Evolutionary conservation across 2,329 filamentous ascomycete genomes (phyloP), one percentile per base, ranked within the genome.

Genomic region (Corynespora cassiicola): DNA sequence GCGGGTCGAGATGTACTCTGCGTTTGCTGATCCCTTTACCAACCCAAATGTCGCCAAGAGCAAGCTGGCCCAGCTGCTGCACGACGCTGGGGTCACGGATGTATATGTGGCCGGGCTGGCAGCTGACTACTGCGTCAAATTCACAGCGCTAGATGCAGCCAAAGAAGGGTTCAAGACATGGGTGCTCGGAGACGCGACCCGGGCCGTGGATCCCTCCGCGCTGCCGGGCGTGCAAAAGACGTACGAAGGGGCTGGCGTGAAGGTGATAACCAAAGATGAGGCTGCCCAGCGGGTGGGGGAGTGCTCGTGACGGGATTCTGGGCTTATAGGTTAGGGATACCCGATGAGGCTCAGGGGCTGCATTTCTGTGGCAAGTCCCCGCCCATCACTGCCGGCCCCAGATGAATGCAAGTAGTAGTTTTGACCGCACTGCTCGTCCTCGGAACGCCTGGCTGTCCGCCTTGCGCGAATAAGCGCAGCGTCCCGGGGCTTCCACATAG

Each of bases 1-100:
- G 28, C 74, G 79, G 28, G 80, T 96, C 2, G 94, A 99, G 70
- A 96, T 96, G 87, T 97, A 96, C 71, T 92, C 87, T 46, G 90
- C 86, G 1, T 97, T 99, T 2, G 85, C 86, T 45, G 88, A 91
- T 61, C 87, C 88, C 0, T 92, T 96, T 56, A 69, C 69, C 24
- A 76, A 76, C 5, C 82, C 84, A 2, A 71, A 71, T 20, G 74
- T 86, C 10, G 74, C 73, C 17, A 82, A 71, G 56, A 85, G 80
- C 56, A 84, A 84, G 10, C 73, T 97, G 17, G 78, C 77, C 2
- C 71, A 61, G 1, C 60, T 75, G 31, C 66, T 99, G 52, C 76
- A 67, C 34, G 74, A 74, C 3, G 73, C 72, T 11, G 74, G 70
- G 1, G 74, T 95, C 18, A 90, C 87, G 5, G 80, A 95, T 65